Base-by-base conservation (phyloP, 495 filamentous ascomycete species). In the Talaromyces adpressus region DNA sequence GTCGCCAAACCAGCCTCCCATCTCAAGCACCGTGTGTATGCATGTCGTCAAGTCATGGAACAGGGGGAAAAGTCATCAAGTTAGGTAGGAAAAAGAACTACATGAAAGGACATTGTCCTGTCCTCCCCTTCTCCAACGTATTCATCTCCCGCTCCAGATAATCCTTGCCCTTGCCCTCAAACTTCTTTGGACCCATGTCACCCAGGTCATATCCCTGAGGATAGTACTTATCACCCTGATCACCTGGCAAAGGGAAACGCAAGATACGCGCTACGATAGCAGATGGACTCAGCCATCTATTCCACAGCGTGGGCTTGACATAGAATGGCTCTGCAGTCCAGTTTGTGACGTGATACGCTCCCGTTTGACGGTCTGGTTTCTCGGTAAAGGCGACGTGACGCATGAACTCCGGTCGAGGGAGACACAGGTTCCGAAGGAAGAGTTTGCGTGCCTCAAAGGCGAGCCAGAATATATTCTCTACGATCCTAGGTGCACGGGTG, bases 321-420 rank as follows among this genome's bases (percentile, higher is more conserved):
- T 90, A 89, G 63, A 80, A 89, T 0, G 87, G 86, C 0, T 76
- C 75, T 0, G 75, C 77, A 12, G 81, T 75, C 74, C 83, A 87
- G n/a, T 73, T 60, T 0, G 70, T 80, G 61, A 82, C 68, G 58
- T 80, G 70, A 57, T 82, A 81, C 4, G 81, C 77, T 1, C 82
- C 79, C 7, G 84, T 70, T 61, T 75, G 57, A 32, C 22, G 32
- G 68, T 86, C 80, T 0, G 78, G 72, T 0, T 78, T 39, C 11
- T 82, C 72, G 14, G 75, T 71, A 23, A 82, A 70, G 25, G 71
- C 73, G 4, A 64, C 67, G 22, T 76, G 66, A 11, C 75, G 76
- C 53, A 83, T 64, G 67, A 83, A 74, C 16, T 68, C 68, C 0
- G 78, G 77, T 0, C 87, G 81, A 4, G 87, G 87, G 16, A 81